A percentile compares a stretch with the other conserved stretches of the same genome.
Conservation (phyloP, 1,139 yeast species). For the Taphrina betulina region DNA sequence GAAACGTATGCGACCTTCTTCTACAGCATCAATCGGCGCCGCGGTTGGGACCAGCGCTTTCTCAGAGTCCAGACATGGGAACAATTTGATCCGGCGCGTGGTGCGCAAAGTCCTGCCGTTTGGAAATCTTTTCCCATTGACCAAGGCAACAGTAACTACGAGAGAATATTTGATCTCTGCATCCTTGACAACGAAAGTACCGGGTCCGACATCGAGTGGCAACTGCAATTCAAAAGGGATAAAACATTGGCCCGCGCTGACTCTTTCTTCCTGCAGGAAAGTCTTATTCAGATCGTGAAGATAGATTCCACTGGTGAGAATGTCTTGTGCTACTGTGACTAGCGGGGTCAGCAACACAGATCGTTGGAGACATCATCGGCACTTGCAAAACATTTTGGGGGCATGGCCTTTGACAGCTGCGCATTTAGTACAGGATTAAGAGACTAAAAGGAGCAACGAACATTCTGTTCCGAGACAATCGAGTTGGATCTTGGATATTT, state of each 20-base stretch:
- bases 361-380: background rate
- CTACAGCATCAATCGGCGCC: constrained; percentile 30
- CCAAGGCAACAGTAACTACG: constrained; percentile 23
- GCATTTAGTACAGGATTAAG: background rate
- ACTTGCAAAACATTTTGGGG: constrained; percentile 14
- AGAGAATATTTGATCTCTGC: constrained; percentile 30
- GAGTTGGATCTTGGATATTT: constrained; percentile 7
- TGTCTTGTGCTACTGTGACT: constrained; percentile 23
- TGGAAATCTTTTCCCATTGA: constrained; percentile 28
- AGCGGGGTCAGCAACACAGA: background rate
- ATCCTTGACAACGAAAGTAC: constrained; percentile 27
- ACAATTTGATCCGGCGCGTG: constrained; percentile 18
- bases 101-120: constrained; percentile 22
- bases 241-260: constrained; percentile 5
- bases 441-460: background rate
- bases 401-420: constrained; percentile 14
- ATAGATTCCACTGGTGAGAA: constrained; percentile 9
- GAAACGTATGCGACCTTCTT: constrained; percentile 27
- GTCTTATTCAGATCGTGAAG: constrained; percentile 15
- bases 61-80: constrained; percentile 31
- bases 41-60: constrained; percentile 30
- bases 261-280: constrained; percentile 10
- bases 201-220: constrained; percentile 35
- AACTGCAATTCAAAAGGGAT: constrained; percentile 33
- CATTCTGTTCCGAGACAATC: constrained; percentile 28